Evolutionary conservation across 768 basidiomycete genomes (phyloP).

Genomic region (Mycena galopus): DNA sequence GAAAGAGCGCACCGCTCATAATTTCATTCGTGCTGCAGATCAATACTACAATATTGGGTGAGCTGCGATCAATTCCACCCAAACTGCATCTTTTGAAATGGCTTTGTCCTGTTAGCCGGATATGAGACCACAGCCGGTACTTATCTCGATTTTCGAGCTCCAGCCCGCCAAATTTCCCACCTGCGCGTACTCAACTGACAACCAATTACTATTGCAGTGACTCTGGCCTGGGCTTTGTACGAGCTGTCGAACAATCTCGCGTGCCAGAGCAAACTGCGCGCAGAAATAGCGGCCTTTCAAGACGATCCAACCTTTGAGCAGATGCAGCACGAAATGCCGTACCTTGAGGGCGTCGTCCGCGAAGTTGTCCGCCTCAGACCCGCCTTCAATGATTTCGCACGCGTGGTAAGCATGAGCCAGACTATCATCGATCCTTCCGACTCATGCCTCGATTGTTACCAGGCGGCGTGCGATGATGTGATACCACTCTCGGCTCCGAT

Average conservation of each 20-base stretch:
- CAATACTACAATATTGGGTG: conserved; percentile 4
- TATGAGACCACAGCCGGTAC: conserved; percentile 3
- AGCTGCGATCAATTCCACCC: conserved; percentile 1
- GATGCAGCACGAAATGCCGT: conserved; percentile 3
- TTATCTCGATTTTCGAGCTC: neutral
- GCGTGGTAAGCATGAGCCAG: conserved; percentile 3
- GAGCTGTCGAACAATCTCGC: neutral
- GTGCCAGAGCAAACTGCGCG: conserved; percentile 3
- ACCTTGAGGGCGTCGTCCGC: conserved; percentile 3
- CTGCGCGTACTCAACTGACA: conserved; percentile 1
- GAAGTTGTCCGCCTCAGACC: conserved; percentile 1
- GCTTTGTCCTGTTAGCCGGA: conserved; percentile 2
- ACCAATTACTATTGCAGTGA: conserved; percentile 1
- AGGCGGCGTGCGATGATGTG: conserved; percentile 3
- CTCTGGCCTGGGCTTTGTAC: conserved; percentile 3
- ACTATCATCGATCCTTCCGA: conserved; percentile 1
- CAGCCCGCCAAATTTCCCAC: conserved; percentile 2
- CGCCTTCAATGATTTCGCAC: conserved; percentile 3
- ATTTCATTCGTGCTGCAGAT: conserved; percentile 1
- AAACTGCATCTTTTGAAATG: conserved; percentile 3
- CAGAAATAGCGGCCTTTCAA: conserved; percentile 1
- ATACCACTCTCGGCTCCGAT: conserved; percentile 2
- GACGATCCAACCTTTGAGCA: conserved; percentile 3
- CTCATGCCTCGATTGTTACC: conserved; percentile 2
- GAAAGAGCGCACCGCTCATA: conserved; percentile 3